phyloP scores from a whole-genome alignment of 2,329 filamentous ascomycete species.

The Pseudogymnoascus sp. region DNA sequence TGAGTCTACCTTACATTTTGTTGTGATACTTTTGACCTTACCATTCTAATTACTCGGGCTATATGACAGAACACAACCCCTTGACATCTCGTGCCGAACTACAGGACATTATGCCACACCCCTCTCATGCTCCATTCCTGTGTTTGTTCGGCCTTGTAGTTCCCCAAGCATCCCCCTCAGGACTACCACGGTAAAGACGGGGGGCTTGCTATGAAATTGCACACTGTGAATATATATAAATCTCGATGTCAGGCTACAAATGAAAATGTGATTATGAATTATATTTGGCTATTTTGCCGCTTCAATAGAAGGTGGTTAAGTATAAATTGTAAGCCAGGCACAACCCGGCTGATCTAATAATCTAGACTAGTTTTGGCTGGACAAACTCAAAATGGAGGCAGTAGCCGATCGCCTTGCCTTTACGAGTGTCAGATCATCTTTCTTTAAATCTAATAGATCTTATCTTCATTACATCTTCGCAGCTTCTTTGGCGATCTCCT shows the following conservation, averaged over 20 bases:
- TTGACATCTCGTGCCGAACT: background rate
- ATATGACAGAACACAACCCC: background rate
- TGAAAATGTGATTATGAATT: no score
- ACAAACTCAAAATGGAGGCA: background rate
- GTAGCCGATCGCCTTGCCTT: background rate
- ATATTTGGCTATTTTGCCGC: background rate
- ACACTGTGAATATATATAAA: background rate
- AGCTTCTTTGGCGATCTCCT: slow-evolving; percentile 3
- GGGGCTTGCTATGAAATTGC: background rate
- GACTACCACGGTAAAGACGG: background rate
- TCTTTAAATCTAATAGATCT: slow-evolving; percentile 1
- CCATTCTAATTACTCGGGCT: background rate
- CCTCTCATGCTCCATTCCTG: background rate
- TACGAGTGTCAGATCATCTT: background rate
- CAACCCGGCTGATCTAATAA: background rate
- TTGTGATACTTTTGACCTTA: background rate
- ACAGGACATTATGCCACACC: background rate
- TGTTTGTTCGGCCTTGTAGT: background rate
- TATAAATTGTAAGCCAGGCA: background rate
- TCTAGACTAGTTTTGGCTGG: background rate
- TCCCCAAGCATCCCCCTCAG: background rate
- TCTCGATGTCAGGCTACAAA: no score
- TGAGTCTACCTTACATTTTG: background rate
- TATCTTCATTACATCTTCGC: slow-evolving; percentile 3
- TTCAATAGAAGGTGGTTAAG: background rate